Base-by-base conservation (phyloP, 2,329 filamentous ascomycete species). In the Alternaria solani region DNA sequence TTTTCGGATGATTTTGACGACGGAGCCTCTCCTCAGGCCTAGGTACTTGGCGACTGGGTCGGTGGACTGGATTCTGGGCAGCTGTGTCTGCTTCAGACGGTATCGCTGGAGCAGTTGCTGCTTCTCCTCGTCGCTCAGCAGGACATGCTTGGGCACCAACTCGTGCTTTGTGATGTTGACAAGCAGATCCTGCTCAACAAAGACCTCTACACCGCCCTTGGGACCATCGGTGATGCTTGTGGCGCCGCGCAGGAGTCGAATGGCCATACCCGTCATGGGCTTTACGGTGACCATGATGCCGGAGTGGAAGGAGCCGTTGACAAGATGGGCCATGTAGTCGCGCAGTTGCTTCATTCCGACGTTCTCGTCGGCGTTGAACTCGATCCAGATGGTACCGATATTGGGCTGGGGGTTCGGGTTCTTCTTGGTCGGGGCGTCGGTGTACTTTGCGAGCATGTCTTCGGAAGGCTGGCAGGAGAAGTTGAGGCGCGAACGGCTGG, bases 101-200 rank as follows among this genome's bases (percentile, higher is more conserved):
- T 99, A 99, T 64, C 95, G 86, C 81, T 93, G 89, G 62, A 99
- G 85, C 73, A 99, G 82, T 38, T 91, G 90, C 47, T 83, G 82
- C 86, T 97, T 97, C 84, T 99, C 95, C 73, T 96, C 93, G 46
- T 89, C 87, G 73, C 92, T 96, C 57, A 99, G 87, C 62, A 98
- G 82, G 38, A 98, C 89, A 77, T 99, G 95, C 78, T 91, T 93
- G 44, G 95, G 95, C 30, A 99, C 95, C 57, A 99, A 87, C 81
- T 98, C 94, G 82, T 99, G 95, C 79, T 94, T 92, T 61, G 94
- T 98, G 80, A 99, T 98, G 82, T 99, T 99, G 80, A 99, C 94
- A 61, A 98, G 86, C 71, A 99, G 81, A 81, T 99, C 95, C 78
- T 95, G 91, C 84, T 98, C 95, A 71, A 94, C 88, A 83, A 99